A percentile compares a stretch with the other conserved stretches of the same genome.
Conservation (phyloP, 805 yeast genomes). For the Metschnikowia koreensis region DNA sequence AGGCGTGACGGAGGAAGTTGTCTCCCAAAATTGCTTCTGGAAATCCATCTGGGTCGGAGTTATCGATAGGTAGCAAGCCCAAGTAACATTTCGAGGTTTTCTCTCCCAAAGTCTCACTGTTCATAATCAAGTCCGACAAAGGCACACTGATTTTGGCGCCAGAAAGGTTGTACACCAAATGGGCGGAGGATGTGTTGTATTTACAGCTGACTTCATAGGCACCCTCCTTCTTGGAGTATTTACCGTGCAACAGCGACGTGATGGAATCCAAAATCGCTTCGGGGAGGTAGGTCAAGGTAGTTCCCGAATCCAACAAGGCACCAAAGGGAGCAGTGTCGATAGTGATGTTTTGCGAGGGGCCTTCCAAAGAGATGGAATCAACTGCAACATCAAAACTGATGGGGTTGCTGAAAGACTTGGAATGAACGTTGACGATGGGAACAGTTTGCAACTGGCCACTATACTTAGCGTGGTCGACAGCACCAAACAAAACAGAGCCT, state of each 20-base stretch:
- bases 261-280: constrained; percentile 20
- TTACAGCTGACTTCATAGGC: constrained; percentile 12
- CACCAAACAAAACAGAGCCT: constrained; percentile 23
- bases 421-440: constrained; percentile 39
- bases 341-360: constrained; percentile 11
- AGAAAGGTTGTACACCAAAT: constrained; percentile 47
- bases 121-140: constrained; percentile 27
- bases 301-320: constrained; percentile 50
- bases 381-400: constrained; percentile 51
- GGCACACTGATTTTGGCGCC: constrained; percentile 58
- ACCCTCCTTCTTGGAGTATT: background rate
- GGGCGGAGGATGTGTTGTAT: constrained; percentile 9
- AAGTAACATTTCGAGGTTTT: constrained; percentile 27
- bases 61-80: constrained; percentile 18
- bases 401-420: constrained; percentile 24
- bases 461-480: constrained; percentile 13
- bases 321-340: constrained; percentile 8
- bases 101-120: constrained; percentile 4
- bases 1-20: constrained; percentile 34
- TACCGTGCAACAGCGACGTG: constrained; percentile 9
- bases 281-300: constrained; percentile 53
- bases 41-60: constrained; percentile 27
- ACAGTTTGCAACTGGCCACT: constrained; percentile 29
- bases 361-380: constrained; percentile 30
- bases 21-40: constrained; percentile 48